Base-by-base conservation (phyloP, 73 alveolate species). In the Paramecium biaurelia region DNA sequence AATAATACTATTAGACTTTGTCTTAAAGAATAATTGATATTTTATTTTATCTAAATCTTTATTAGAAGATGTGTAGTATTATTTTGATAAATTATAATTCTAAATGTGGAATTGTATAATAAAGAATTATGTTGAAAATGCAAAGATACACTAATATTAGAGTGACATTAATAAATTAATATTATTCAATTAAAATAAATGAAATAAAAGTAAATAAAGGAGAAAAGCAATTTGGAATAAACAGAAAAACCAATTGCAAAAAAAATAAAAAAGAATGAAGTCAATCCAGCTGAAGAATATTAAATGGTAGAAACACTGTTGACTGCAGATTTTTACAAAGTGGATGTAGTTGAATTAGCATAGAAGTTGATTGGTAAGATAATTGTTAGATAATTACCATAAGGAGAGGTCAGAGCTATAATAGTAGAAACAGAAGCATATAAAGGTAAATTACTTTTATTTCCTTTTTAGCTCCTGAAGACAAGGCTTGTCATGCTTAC, bases 401-500 rank as follows among this genome's bases (percentile, higher is more conserved):
- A 74, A 74, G 87, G 87, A 35, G 57, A 74, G 10, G 47, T 63
- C 11, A 86, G 72, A 47, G 93, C 89, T 10, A 59, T 86, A 63
- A 86, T 86, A 1, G 93, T 86, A 12, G 93, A 86, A 38, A 38
- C 88, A 37, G 93, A 86, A 59, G 93, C 93, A 0, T 86, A 86
- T 30, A 86, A 86, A 43, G 87, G 87, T 74, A 74, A 1, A 18
- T 14, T 14, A n/a, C 3, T 15, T 0, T 7, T 38, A 3, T 7
- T 1, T 12, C 4, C 35, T 35, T 14, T 14, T 74, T 10, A 86
- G 93, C 93, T 14, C 93, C 93, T 86, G 84, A 63, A 11, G 93
- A 86, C 20, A 86, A 86, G 43, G 93, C 93, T 9, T 63, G 93
- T 47, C 93, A 86, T 86, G 93, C 93, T 3, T 86, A 86, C 11